Percentiles rank a stretch among this genome's conserved stretches.
Evolutionary conservation across 306 rosid genomes (phyloP).

Genomic region (Canavalia ensiformis): DNA sequence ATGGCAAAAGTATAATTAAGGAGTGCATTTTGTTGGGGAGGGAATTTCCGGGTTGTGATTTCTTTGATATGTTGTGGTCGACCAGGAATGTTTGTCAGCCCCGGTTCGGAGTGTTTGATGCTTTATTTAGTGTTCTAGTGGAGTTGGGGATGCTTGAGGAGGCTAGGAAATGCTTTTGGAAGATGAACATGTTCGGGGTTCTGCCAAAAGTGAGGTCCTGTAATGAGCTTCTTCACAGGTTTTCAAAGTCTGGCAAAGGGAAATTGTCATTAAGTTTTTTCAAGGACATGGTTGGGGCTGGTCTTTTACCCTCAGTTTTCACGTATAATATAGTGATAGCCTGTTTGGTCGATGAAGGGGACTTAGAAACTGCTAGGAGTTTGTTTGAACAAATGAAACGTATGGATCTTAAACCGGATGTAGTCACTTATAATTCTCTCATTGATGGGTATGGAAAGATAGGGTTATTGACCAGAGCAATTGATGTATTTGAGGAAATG

Average conservation of each 20-base stretch:
- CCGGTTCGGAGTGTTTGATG: conserved; percentile 82
- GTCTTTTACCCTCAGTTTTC: conserved; percentile 77
- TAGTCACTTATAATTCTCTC: conserved; percentile 88
- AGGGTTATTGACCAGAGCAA: conserved; percentile 64
- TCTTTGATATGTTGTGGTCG: conserved; percentile 80
- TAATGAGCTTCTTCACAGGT: conserved; percentile 77
- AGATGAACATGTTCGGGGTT: conserved; percentile 77
- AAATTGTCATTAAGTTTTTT: conserved; percentile 65
- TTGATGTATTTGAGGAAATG: conserved; percentile 72
- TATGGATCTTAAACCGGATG: conserved; percentile 70
- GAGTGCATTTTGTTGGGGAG: conserved; percentile 68
- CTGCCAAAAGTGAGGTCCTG: conserved; percentile 85
- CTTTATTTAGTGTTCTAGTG: conserved; percentile 86
- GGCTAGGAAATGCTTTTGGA: conserved; percentile 75
- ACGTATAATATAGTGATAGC: conserved; percentile 83
- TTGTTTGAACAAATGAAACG: conserved; percentile 77
- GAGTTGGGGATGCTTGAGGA: conserved; percentile 83
- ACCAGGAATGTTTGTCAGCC: conserved; percentile 68
- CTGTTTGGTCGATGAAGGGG: conserved; percentile 78
- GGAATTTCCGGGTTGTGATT: conserved; percentile 65
- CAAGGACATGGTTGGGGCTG: conserved; percentile 72
- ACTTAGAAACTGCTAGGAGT: conserved; percentile 67
- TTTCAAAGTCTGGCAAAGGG: conserved; percentile 70
- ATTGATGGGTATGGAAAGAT: conserved; percentile 91
- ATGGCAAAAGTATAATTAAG: conserved; percentile 63